Evolutionary conservation across 768 basidiomycete species (phyloP), one percentile per base, ranked within the genome.

Genomic region (Filobasidium floriforme): DNA sequence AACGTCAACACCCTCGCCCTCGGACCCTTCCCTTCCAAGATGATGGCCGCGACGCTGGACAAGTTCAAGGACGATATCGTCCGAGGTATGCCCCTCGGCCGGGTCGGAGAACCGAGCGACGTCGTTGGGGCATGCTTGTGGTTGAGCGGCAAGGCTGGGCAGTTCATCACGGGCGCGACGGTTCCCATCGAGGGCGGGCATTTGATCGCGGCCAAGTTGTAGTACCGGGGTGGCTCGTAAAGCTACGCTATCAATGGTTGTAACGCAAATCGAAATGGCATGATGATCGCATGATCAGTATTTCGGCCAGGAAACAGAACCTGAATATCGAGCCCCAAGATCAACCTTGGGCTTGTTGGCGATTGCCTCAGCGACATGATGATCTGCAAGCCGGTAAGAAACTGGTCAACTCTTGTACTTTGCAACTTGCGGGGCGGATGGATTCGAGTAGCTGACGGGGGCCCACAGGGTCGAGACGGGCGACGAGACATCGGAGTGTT

Each of bases 1-100:
- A 81, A 82, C 28, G 83, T 84, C 72, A 88, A 87, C 73, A 84
- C 84, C 15, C 83, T 88, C 59, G 85, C 86, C 9, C 85, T 85
- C 62, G 87, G 80, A 12, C 79, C 79, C 11, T 79, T 81, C 75
- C 70, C 77, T 51, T 77, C 76, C 7, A 68, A 72, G 83, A 85
- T 87, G 83, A 85, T 84, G 74, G 81, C 81, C 7, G 80, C 82
- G 32, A 84, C 83, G 11, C 76, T 88, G 41, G 80, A 81, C 24
- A 75, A 78, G 3, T 71, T 75, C 18, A 82, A 84, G 41, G 81
- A 84, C 12, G 66, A 73, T 11, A 78, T 87, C 63, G 72, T 81
- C 7, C 77, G 77, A 0, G 71, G 73, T 26, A 78, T 85, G 22
- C 86, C 86, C 1, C 76, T 83, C 61, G 79, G 78, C 18, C 80